phyloP scores from a whole-genome alignment of 257 asterid genomes.

The Haberlea rhodopensis region DNA sequence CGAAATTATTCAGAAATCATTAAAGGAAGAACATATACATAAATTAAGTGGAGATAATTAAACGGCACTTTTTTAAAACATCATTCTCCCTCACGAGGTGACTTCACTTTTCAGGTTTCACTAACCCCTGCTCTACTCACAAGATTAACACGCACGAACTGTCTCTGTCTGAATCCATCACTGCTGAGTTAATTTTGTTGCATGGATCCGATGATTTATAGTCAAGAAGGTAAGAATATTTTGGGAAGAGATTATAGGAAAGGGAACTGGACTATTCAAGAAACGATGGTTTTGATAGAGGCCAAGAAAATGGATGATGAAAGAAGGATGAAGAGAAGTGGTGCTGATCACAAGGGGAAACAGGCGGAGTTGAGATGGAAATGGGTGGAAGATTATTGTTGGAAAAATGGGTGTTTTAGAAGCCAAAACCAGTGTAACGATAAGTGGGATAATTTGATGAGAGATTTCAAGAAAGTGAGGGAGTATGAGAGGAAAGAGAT shows the following conservation, averaged over 20 bases:
- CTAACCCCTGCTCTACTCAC: not conserved
- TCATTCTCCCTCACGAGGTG: conserved; percentile 4
- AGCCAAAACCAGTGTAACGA: conserved; percentile 97
- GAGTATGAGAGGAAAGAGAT: conserved; percentile 49
- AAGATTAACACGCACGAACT: conserved; percentile 2
- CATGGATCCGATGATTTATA: conserved; percentile 50
- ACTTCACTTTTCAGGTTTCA: conserved; percentile 5
- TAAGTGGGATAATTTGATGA: conserved; percentile 93
- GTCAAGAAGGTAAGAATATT: conserved; percentile 29
- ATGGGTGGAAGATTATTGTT: conserved; percentile 94
- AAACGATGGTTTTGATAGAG: conserved; percentile 76
- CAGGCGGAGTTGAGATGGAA: conserved; percentile 95
- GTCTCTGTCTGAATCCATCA: not conserved
- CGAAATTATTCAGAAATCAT: not conserved
- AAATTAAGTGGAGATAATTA: not conserved
- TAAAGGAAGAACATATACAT: not conserved
- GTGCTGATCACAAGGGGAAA: conserved; percentile 45
- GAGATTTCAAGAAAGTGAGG: conserved; percentile 91
- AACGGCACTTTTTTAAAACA: not conserved
- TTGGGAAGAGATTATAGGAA: conserved; percentile 73
- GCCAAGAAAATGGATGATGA: conserved; percentile 94
- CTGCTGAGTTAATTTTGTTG: conserved; percentile 17
- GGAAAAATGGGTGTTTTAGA: conserved; percentile 72
- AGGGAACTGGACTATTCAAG: conserved; percentile 92
- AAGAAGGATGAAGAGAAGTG: conserved; percentile 68